Evolutionary conservation across 1,284 basidiomycete species (phyloP).

Genomic region (Agaricales sp.): DNA sequence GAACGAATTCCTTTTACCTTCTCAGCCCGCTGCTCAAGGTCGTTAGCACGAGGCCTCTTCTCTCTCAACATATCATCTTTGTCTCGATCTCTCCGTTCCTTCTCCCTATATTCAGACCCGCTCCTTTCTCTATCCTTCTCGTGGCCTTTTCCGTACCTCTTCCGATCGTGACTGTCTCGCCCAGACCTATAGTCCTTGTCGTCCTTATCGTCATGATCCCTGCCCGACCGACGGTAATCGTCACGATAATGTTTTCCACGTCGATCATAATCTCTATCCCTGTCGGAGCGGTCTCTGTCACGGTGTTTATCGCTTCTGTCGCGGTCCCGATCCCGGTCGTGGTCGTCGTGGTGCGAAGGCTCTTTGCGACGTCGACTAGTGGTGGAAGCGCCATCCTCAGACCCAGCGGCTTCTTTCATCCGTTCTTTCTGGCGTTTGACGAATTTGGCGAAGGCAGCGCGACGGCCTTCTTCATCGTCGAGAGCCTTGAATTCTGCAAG

Average conservation of each 20-base stretch:
- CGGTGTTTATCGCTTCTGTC: conserved; percentile 38
- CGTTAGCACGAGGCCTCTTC: conserved; percentile 33
- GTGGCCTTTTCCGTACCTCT: neutral
- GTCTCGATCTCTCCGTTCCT: conserved; percentile 34
- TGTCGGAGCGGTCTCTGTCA: conserved; percentile 30
- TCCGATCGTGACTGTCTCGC: neutral
- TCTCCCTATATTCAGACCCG: conserved; percentile 28
- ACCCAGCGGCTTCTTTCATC: conserved; percentile 58
- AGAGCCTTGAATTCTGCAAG: conserved; percentile 78
- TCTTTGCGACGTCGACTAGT: conserved; percentile 71
- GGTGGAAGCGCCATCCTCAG: conserved; percentile 70
- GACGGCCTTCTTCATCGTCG: conserved; percentile 72
- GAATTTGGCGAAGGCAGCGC: conserved; percentile 76
- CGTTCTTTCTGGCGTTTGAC: conserved; percentile 84
- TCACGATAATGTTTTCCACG: conserved; percentile 30
- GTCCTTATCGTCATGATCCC: conserved; percentile 13
- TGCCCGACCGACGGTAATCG: conserved; percentile 36
- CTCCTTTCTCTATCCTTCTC: conserved; percentile 14
- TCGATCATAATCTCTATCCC: conserved; percentile 26
- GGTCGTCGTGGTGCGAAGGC: conserved; percentile 37
- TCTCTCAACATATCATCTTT: conserved; percentile 39
- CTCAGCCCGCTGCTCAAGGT: conserved; percentile 44
- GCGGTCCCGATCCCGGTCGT: conserved; percentile 25
- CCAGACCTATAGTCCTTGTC: conserved; percentile 15
- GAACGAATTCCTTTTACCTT: too few relatives aligned